Percentiles rank a stretch among this genome's conserved stretches.
These are phyloP conservation scores for Aspergillus olivimuriae DNA, from an alignment of 495 filamentous ascomycete genomes.

Conservation along the genomic window DNA sequence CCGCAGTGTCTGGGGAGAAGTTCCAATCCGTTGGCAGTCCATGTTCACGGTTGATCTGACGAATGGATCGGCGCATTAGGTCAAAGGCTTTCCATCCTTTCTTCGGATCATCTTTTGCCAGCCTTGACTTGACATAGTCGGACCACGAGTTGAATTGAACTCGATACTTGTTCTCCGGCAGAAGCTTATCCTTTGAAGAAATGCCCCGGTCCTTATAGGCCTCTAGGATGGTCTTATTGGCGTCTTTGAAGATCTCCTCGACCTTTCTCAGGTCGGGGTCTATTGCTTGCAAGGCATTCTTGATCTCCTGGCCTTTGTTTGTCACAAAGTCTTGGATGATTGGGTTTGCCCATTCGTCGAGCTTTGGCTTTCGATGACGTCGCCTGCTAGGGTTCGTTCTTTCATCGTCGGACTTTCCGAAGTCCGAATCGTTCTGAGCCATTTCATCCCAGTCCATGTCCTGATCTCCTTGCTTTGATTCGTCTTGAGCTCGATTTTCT, in stretches of 20 bases:
- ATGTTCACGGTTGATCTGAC: conserved; percentile 1
- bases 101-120: neutral
- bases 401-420: neutral
- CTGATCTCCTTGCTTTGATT: neutral
- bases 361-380: neutral
- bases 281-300: neutral
- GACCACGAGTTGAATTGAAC: neutral
- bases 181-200: conserved; percentile 2
- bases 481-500: no score
- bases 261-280: conserved; percentile 1
- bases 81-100: neutral
- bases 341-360: neutral
- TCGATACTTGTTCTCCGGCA: neutral
- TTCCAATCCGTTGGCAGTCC: conserved; percentile 1
- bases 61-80: neutral
- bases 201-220: neutral
- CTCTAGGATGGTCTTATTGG: neutral
- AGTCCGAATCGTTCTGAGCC: neutral
- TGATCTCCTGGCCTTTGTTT: neutral
- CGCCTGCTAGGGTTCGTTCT: neutral
- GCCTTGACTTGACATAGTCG: neutral
- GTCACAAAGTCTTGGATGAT: neutral
- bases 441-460: neutral
- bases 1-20: neutral
- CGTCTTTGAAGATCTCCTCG: neutral